phyloP scores from a whole-genome alignment of 140 eudicot genomes.

The Bidens hawaiensis region DNA sequence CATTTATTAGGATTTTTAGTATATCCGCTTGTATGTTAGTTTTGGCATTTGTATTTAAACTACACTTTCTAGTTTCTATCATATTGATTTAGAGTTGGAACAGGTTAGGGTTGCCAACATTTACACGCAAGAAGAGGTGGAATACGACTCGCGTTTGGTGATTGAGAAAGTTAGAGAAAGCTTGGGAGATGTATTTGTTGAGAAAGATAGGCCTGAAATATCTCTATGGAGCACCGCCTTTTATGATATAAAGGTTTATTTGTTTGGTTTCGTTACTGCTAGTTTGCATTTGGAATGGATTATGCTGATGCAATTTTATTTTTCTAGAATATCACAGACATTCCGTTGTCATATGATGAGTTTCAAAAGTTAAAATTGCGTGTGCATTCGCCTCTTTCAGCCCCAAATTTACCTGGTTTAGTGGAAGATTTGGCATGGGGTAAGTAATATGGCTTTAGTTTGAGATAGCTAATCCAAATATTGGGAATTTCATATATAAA shows the following conservation, averaged over 20 bases:
- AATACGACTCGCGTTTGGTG: constrained; percentile 53
- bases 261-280: constrained; percentile 1
- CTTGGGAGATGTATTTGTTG: constrained; percentile 24
- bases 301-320: constrained; percentile 11
- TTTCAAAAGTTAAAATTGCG: constrained; percentile 46
- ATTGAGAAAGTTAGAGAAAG: constrained; percentile 47
- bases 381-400: constrained; percentile 43
- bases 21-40: too few relatives aligned
- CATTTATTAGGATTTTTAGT: too few relatives aligned
- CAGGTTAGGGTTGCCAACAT: constrained; percentile 75
- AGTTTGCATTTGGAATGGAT: background rate
- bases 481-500: constrained; percentile 3
- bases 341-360: constrained; percentile 54
- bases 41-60: too few relatives aligned
- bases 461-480: background rate
- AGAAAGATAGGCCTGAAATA: constrained; percentile 40
- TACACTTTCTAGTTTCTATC: too few relatives aligned
- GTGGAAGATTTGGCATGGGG: constrained; percentile 59
- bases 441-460: constrained; percentile 26
- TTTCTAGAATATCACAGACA: constrained; percentile 44
- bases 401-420: constrained; percentile 42
- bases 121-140: constrained; percentile 83
- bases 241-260: constrained; percentile 65
- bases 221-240: constrained; percentile 54
- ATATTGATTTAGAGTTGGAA: constrained; percentile 47